Percentiles rank a stretch among this genome's conserved stretches.
phyloP scores from a whole-genome alignment of 2,329 filamentous ascomycete species.

The Ceratocystis alfenasii region DNA sequence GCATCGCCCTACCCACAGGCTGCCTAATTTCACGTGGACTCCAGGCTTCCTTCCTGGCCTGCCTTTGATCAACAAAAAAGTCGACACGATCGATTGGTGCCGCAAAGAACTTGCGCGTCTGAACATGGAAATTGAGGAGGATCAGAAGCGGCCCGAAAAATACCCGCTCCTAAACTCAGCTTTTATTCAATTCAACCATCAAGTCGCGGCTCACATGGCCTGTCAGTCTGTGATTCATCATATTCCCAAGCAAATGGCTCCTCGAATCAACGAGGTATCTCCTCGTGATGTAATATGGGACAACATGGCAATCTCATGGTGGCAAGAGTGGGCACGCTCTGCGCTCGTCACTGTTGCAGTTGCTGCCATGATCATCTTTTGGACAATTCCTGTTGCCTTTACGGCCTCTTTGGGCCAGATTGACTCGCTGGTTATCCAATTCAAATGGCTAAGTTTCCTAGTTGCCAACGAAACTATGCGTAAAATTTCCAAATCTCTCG shows the following conservation, averaged over 20 bases:
- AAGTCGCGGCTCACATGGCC: slow-evolving; percentile 95
- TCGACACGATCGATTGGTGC: slow-evolving; percentile 89
- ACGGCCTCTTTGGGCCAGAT: slow-evolving; percentile 74
- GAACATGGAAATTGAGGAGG: slow-evolving; percentile 82
- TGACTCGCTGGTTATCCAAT: slow-evolving; percentile 51
- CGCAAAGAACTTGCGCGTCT: slow-evolving; percentile 74
- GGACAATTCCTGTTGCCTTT: slow-evolving; percentile 83
- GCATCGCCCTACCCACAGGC: slow-evolving; percentile 71
- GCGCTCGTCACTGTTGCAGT: slow-evolving; percentile 54
- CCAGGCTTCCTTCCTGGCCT: slow-evolving; percentile 62
- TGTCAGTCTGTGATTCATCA: slow-evolving; percentile 88
- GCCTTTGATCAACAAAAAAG: slow-evolving; percentile 75
- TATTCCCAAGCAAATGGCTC: slow-evolving; percentile 83
- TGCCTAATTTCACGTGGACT: slow-evolving; percentile 48
- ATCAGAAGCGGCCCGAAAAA: slow-evolving; percentile 72
- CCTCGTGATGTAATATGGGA: slow-evolving; percentile 92
- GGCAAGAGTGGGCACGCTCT: slow-evolving; percentile 70
- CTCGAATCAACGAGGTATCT: slow-evolving; percentile 82
- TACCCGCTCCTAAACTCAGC: slow-evolving; percentile 92
- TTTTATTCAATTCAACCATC: slow-evolving; percentile 97
- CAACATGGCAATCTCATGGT: slow-evolving; percentile 93
- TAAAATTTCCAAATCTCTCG: slow-evolving; percentile 51
- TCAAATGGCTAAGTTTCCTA: slow-evolving; percentile 61
- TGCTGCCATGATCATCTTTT: slow-evolving; percentile 67
- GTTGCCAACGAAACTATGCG: slow-evolving; percentile 45